Conservation (phyloP, 1,284 basidiomycete species). For the Rhodotorula sp. region DNA sequence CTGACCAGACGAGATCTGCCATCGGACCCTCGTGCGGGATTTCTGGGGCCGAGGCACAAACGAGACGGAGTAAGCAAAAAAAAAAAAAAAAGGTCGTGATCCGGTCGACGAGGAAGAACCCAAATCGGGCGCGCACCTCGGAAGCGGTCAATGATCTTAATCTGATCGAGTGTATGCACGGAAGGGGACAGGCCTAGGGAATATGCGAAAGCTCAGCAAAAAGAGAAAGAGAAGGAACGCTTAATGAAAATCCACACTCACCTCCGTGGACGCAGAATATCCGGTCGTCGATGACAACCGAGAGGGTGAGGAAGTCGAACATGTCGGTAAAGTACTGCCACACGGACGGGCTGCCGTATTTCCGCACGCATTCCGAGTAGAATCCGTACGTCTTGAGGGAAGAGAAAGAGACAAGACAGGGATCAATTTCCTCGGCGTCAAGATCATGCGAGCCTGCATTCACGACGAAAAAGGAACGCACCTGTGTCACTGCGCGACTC, state of each 20-base stretch:
- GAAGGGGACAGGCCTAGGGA: conserved; percentile 83
- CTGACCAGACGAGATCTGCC: conserved; percentile 99
- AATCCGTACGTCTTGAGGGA: conserved; percentile 97
- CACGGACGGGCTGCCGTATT: conserved; percentile 89
- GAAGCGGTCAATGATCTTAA: conserved; percentile 98
- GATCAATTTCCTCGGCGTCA: too few relatives aligned
- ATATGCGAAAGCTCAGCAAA: not conserved
- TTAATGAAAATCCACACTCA: conserved; percentile 48
- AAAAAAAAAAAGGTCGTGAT: not conserved
- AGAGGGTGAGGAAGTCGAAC: conserved; percentile 98
- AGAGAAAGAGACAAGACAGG: too few relatives aligned
- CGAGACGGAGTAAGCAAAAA: not conserved
- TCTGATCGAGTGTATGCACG: conserved; percentile 98
- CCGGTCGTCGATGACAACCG: conserved; percentile 96
- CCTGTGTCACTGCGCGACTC: conserved; percentile 95
- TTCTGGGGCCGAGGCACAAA: conserved; percentile 58
- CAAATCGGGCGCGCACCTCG: conserved; percentile 61
- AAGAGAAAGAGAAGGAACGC: not conserved
- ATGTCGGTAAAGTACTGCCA: conserved; percentile 99
- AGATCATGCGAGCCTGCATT: not conserved
- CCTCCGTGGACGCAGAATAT: conserved; percentile 99
- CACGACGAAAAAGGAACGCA: conserved; percentile 49
- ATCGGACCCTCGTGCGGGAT: conserved; percentile 99
- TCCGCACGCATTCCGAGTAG: conserved; percentile 96
- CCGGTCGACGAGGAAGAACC: not conserved